Percentiles rank a stretch among this genome's conserved stretches.
These are phyloP conservation scores for Delphinella strobiligena DNA, from an alignment of 2,329 filamentous ascomycete genomes.

Conservation along the genomic window DNA sequence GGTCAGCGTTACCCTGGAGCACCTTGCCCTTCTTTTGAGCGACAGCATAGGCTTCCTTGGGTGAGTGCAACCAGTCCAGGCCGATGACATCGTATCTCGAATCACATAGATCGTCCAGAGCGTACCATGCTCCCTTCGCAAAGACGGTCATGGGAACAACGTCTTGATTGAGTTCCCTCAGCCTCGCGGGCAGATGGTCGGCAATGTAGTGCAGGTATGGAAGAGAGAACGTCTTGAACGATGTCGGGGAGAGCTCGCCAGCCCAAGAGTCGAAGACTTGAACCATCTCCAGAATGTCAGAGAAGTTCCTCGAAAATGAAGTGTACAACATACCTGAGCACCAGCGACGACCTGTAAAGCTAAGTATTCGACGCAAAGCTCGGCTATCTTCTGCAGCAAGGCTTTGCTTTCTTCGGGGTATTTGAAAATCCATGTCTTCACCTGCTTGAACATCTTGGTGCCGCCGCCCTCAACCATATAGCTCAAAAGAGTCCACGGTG, in stretches of 20 bases:
- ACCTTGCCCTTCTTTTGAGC: conserved; percentile 60
- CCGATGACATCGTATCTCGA: conserved; percentile 89
- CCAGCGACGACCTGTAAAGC: conserved; percentile 86
- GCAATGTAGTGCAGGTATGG: conserved; percentile 82
- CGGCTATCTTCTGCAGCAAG: conserved; percentile 80
- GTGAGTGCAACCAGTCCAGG: conserved; percentile 88
- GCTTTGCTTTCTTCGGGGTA: conserved; percentile 70
- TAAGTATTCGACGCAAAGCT: conserved; percentile 89
- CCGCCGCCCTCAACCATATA: conserved; percentile 99
- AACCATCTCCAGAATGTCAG: conserved; percentile 48
- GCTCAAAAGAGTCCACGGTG: conserved; percentile 91
- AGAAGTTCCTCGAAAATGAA: not conserved
- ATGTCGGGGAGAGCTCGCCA: conserved; percentile 73
- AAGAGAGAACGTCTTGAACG: conserved; percentile 74
- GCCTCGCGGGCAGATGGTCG: conserved; percentile 59
- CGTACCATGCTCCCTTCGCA: conserved; percentile 95
- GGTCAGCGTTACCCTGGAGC: conserved; percentile 91
- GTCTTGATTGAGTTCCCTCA: conserved; percentile 64
- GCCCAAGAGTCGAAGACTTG: conserved; percentile 99
- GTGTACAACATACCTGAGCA: conserved; percentile 54
- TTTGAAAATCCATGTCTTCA: conserved; percentile 94
- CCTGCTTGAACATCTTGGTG: conserved; percentile 85
- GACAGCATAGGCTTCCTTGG: conserved; percentile 68
- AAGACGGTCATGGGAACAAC: conserved; percentile 95
- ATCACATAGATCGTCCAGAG: conserved; percentile 74